phyloP scores from a whole-genome alignment of 305 asterid species.

The Solanum hybrid region DNA sequence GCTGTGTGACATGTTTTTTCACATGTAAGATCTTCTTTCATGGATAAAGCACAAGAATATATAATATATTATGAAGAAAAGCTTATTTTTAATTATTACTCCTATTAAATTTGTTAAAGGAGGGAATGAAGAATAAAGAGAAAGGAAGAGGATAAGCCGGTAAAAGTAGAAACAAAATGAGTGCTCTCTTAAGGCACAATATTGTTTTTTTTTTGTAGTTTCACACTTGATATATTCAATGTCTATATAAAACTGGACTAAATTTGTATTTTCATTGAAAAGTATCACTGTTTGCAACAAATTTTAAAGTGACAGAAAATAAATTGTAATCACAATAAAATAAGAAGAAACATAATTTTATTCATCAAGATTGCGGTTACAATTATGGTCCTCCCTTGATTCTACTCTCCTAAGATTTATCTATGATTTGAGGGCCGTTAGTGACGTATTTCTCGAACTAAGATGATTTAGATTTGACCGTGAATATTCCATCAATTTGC shows the following conservation, averaged over 20 bases:
- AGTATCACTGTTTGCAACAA: background rate
- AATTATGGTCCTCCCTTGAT: too few relatives aligned
- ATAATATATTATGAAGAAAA: background rate
- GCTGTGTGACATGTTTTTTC: background rate
- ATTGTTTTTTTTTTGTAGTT: conserved; percentile 19
- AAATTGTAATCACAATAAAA: too few relatives aligned
- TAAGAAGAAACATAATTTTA: too few relatives aligned
- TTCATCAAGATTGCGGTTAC: too few relatives aligned
- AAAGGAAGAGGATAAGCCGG: background rate
- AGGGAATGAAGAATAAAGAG: background rate
- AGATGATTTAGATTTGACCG: too few relatives aligned
- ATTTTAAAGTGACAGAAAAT: too few relatives aligned
- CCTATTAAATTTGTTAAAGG: background rate
- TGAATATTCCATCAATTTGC: too few relatives aligned
- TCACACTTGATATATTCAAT: background rate
- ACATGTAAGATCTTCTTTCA: background rate
- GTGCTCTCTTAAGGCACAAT: conserved; percentile 33
- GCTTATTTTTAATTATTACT: background rate
- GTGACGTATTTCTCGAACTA: too few relatives aligned
- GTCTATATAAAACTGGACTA: rapidly evolving
- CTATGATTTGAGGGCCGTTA: too few relatives aligned
- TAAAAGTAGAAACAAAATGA: conserved; percentile 9
- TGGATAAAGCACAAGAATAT: background rate
- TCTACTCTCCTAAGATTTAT: too few relatives aligned
- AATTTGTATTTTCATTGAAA: rapidly evolving